Evolutionary conservation across 345 rosid genomes (phyloP), one percentile per base, ranked within the genome.

Genomic region (Syzygium jambos): DNA sequence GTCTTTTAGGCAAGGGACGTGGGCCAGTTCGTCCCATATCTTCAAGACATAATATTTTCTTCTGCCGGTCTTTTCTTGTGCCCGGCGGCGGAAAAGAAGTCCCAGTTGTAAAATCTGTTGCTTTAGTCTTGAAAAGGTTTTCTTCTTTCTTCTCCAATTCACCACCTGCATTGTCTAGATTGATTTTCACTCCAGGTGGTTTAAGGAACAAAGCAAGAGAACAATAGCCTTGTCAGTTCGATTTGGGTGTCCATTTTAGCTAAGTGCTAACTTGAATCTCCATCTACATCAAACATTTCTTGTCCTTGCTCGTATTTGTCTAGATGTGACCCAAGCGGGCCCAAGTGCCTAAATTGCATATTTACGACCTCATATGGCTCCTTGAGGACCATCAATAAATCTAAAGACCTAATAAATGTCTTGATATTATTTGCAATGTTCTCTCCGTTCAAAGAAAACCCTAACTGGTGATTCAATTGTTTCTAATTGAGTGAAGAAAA

Each of bases 111-210:
- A 88, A 86, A 73, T 29, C 86, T 51, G 88, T 49, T 11, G 65
- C 87, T 14, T 30, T 82, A 86, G 87, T 86, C 80, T 56, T 85
- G 78, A 56, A 51, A 85, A 87, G 89, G 89, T 56, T 52, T 41
- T 85, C 80, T 46, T 27, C 78, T 30, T 85, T 55, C 55, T 51
- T 85, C 46, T 52, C 27, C 51, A 55, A 43, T 52, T 85, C 49
- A 29, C 53, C 23, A 21, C 53, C 85, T 84, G 85, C 87, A 59
- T 63, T 55, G n/a, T 85, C 27, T 46, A 52, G 41, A 16, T 73
- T 54, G 38, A 27, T 34, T 25, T 23, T 51, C 63, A 9, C 23
- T 27, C 27, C 41, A 59, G 19, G 29, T 57, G 51, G 30, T 82
- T 29, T 38, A 73, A 13, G 49, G 46, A 38, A 73, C 49, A 38